Evolutionary conservation across 768 basidiomycete species (phyloP), one percentile per base, ranked within the genome.

Genomic region (Tylopilus sp.): DNA sequence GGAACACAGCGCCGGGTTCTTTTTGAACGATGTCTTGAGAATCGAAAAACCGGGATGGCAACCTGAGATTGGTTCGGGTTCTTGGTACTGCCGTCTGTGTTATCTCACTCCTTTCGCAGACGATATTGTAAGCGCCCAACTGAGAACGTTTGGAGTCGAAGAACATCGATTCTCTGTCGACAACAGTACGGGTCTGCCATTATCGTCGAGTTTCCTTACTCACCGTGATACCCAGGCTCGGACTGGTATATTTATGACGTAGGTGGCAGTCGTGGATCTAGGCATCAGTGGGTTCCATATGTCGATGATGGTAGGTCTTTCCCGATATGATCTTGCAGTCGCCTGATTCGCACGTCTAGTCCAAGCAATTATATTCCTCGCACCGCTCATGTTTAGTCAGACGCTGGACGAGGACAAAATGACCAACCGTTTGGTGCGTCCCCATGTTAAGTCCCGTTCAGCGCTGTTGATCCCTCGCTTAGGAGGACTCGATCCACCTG

Each of bases 361-460:
- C 8, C 79, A 88, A 66, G 85, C 87, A 0, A 88, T 91, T 58
- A 79, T 91, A 33, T 91, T 91, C 67, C 76, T 91, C n/a, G 89
- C 86, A 0, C 88, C 88, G 1, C 75, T 91, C 1, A 75, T 82
- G 0, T 88, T 90, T 63, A 83, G 90, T 58, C 80, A 86, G 58
- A 75, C 78, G 36, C 80, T 91, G 6, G 82, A 88, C 21, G 88
- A 91, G 61, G 78, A 88, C 59, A 68, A 71, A 5, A 73, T 72
- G 40, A 71, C 86, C 2, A 91, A 90, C 60, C 74, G 87, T 21
- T 71, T 90, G 38, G 83, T 82, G 50, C 22, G 76, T 51, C 30
- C n/a, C 17, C n/a, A n/a, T n/a, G n/a, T n/a, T n/a, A n/a, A n/a
- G n/a, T n/a, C n/a, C n/a, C 25, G 13, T 5, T 10, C 33, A 35